phyloP scores from a whole-genome alignment of 352 stramenopile genomes.

The Globisporangium parvum region DNA sequence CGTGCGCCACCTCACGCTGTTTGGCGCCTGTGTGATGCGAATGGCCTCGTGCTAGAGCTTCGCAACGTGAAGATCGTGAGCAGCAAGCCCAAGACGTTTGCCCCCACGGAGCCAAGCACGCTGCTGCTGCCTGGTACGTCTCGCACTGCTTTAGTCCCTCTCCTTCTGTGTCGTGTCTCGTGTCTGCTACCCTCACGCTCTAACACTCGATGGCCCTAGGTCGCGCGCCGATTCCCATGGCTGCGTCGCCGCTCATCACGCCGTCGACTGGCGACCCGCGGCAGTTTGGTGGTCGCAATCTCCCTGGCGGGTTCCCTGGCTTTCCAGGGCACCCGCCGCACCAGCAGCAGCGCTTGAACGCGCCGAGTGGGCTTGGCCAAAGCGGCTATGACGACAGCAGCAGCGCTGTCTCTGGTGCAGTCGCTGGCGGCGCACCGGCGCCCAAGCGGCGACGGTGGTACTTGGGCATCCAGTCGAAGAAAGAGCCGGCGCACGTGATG shows the following conservation, averaged over 20 bases:
- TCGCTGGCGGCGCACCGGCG: conserved; percentile 18
- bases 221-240: conserved; percentile 74
- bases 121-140: conserved; percentile 49
- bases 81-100: conserved; percentile 79
- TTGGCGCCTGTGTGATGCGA: background rate
- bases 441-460: conserved; percentile 94
- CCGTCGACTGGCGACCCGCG: conserved; percentile 45
- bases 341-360: conserved; percentile 10
- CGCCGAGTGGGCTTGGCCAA: conserved; percentile 3
- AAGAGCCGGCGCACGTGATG: conserved; percentile 99
- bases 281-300: conserved; percentile 58
- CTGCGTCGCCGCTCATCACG: conserved; percentile 67
- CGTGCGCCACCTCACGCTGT: background rate
- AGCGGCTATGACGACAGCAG: conserved; percentile 31
- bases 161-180: background rate
- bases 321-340: conserved; percentile 6
- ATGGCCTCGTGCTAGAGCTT: conserved; percentile 32
- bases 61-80: conserved; percentile 62
- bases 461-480: conserved; percentile 99
- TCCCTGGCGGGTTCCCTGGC: conserved; percentile 11
- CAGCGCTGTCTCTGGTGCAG: background rate
- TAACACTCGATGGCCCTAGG: conserved; percentile 16
- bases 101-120: conserved; percentile 51
- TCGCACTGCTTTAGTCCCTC: background rate
- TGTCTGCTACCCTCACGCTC: background rate